A percentile compares a stretch with the other conserved stretches of the same genome.
Conservation (phyloP, 2,329 filamentous ascomycete species). For the Claviceps citrina region DNA sequence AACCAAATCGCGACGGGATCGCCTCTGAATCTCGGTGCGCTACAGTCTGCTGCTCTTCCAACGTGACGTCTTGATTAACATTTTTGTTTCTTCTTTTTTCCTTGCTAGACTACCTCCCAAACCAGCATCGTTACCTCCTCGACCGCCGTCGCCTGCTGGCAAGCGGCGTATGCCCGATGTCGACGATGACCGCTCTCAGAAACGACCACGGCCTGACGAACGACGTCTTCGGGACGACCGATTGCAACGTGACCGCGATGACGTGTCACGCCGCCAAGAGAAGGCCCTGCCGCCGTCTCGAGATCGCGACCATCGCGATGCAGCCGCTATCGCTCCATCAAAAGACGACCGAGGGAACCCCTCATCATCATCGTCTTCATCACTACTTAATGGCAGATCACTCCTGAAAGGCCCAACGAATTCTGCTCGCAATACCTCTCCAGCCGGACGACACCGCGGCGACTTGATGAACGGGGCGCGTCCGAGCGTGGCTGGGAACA, state of each 20-base stretch:
- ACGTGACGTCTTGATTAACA: not conserved
- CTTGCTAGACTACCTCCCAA: conserved; percentile 22
- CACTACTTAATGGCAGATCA: conserved; percentile 23
- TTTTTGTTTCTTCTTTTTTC: not conserved
- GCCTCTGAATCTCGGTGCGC: conserved; percentile 7
- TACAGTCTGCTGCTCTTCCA: not conserved
- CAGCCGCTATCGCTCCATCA: conserved; percentile 2
- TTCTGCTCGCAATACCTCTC: conserved; percentile 17
- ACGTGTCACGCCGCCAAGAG: conserved; percentile 19
- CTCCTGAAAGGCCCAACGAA: conserved; percentile 17
- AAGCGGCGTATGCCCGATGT: conserved; percentile 31
- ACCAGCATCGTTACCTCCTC: conserved; percentile 20
- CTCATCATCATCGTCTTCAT: conserved; percentile 9
- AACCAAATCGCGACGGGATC: conserved; percentile 2
- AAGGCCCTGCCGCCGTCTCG: not conserved
- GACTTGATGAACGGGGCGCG: conserved; percentile 29
- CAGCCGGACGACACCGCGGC: conserved; percentile 23
- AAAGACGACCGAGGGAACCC: conserved; percentile 14
- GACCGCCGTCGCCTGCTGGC: conserved; percentile 27
- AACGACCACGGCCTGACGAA: conserved; percentile 29
- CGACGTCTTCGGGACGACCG: conserved; percentile 18
- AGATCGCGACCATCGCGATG: conserved; percentile 4
- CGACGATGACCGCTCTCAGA: conserved; percentile 31
- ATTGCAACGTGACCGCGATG: conserved; percentile 18
- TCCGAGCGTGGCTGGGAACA: conserved; percentile 19